phyloP scores from a whole-genome alignment of 495 filamentous ascomycete species.

The Chaetomium cochliodes region DNA sequence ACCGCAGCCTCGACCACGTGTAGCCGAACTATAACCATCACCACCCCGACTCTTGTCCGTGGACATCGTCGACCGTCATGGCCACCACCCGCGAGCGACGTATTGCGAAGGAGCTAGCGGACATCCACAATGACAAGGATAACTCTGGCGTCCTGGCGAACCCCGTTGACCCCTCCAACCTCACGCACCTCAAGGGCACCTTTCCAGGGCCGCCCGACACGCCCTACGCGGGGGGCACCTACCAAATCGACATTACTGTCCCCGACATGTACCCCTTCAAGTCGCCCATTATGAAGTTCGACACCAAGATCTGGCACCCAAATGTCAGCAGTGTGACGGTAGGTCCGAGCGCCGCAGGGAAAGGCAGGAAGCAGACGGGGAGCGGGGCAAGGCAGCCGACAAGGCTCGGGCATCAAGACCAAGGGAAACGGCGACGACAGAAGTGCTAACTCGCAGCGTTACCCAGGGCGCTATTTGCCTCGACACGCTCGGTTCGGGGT shows the following conservation, averaged over 20 bases:
- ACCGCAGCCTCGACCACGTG: constrained; percentile 1
- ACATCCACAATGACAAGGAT: constrained; percentile 71
- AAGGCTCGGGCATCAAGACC: neutral
- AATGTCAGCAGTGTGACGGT: constrained; percentile 96
- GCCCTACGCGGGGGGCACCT: constrained; percentile 88
- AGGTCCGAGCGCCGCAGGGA: constrained; percentile 34
- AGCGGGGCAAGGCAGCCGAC: too few species aligned
- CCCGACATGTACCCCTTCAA: constrained; percentile 90
- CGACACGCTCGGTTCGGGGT: constrained; percentile 83
- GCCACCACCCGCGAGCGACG: constrained; percentile 75
- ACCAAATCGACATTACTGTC: constrained; percentile 79
- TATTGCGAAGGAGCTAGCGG: constrained; percentile 85
- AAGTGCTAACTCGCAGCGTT: neutral
- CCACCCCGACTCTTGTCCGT: neutral
- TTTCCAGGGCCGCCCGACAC: constrained; percentile 89
- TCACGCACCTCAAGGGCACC: constrained; percentile 79
- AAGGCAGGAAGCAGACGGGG: neutral
- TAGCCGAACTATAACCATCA: neutral
- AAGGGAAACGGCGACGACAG: neutral
- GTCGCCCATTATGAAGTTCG: constrained; percentile 88
- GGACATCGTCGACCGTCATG: constrained; percentile 50
- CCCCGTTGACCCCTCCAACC: constrained; percentile 62
- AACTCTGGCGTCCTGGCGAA: constrained; percentile 70
- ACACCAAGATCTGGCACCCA: constrained; percentile 96
- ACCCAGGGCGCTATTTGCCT: constrained; percentile 91